phyloP scores from a whole-genome alignment of 1,284 basidiomycete genomes.

The Trichosporon coremiiforme region DNA sequence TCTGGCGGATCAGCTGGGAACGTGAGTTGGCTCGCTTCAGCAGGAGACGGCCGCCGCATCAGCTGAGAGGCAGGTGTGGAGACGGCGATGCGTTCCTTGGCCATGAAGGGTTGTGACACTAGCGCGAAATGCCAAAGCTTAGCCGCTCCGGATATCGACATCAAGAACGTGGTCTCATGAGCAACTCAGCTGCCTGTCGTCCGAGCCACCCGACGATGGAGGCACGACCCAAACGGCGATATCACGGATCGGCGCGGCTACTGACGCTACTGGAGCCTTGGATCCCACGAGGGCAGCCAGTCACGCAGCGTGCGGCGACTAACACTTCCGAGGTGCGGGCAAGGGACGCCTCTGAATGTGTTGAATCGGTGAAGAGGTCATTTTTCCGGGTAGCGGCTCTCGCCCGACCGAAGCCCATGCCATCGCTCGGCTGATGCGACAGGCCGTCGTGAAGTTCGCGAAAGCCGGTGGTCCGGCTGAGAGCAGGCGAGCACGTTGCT shows the following conservation, averaged over 20 bases:
- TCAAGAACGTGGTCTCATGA: conserved; percentile 10
- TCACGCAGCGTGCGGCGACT: background rate
- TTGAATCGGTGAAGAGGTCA: background rate
- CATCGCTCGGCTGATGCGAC: background rate
- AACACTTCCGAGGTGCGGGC: background rate
- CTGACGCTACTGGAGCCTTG: too few relatives aligned
- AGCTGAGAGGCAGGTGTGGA: background rate
- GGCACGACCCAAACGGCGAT: background rate
- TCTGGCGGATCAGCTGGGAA: background rate
- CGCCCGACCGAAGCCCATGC: background rate
- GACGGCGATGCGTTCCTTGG: conserved; percentile 1
- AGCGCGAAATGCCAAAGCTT: background rate
- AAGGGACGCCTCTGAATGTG: background rate
- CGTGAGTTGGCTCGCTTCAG: background rate
- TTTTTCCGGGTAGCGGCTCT: background rate
- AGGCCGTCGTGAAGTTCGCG: background rate
- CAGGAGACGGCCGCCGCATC: background rate
- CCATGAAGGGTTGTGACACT: conserved; percentile 2
- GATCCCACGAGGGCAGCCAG: background rate
- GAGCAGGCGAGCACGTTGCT: background rate
- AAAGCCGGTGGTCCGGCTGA: background rate
- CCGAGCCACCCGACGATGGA: background rate
- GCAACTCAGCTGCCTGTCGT: background rate
- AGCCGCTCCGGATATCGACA: background rate
- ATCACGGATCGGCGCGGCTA: conserved; percentile 1